phyloP scores from a whole-genome alignment of 2,329 filamentous ascomycete species.

The Botrytis medusae region DNA sequence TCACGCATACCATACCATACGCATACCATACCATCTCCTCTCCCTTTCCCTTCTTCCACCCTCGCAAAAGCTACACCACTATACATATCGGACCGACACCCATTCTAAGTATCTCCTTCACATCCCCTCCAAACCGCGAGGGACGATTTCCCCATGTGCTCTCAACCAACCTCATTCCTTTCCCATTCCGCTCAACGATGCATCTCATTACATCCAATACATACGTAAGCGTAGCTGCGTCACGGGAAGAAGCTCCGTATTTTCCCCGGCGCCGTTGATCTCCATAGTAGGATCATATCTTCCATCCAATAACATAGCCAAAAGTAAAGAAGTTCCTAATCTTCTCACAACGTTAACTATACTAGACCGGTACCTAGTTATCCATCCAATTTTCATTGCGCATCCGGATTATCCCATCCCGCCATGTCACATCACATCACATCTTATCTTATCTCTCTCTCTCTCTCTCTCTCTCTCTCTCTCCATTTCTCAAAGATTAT shows the following conservation, averaged over 20 bases:
- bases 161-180: not conserved
- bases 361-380: no score
- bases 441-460: no score
- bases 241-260: not conserved
- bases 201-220: not conserved
- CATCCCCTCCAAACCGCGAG: not conserved
- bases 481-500: no score
- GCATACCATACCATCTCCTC: not conserved
- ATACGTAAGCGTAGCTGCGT: not conserved
- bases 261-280: not conserved
- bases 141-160: not conserved
- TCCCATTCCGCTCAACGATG: not conserved
- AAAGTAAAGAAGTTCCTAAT: not conserved
- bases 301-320: not conserved
- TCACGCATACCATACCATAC: no score
- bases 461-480: no score
- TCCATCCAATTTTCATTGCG: no score
- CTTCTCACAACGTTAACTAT: not conserved
- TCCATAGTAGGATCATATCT: not conserved
- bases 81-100: not conserved
- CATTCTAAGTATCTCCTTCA: not conserved
- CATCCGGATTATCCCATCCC: no score
- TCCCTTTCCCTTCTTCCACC: not conserved
- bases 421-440: no score
- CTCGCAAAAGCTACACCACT: not conserved